Percentiles rank a stretch among this genome's conserved stretches.
Conservation (phyloP, 495 filamentous ascomycete species). For the Mytilinidion resinicola region DNA sequence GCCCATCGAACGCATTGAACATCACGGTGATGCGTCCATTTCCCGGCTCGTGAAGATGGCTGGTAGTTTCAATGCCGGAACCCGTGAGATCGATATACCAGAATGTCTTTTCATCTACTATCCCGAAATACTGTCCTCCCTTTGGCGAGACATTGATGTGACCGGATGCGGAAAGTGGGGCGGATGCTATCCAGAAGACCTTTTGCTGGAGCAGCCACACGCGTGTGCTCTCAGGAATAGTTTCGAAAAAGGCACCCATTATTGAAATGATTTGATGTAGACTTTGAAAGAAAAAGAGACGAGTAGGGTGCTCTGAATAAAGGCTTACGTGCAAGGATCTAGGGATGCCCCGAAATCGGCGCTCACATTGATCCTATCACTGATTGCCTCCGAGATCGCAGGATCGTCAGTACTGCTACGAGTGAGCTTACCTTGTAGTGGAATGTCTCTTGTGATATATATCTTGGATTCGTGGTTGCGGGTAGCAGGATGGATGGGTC, state of each 20-base stretch:
- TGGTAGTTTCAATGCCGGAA: slow-evolving; percentile 31
- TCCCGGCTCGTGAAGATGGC: slow-evolving; percentile 30
- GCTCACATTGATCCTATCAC: no score
- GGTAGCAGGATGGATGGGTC: no score
- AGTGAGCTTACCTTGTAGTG: no score
- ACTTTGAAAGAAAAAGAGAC: no score
- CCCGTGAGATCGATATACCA: slow-evolving; percentile 34
- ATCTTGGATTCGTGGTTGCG: no score
- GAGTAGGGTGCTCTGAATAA: no score
- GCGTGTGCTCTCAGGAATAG: slow-evolving; percentile 24
- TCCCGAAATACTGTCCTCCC: slow-evolving; percentile 32
- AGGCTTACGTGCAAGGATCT: no score
- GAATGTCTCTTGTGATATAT: no score
- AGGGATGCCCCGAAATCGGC: no score
- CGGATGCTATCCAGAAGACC: slow-evolving; percentile 31
- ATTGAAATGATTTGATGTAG: not conserved
- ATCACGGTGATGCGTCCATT: slow-evolving; percentile 33
- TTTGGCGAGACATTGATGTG: slow-evolving; percentile 37
- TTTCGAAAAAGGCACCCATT: slow-evolving; percentile 35
- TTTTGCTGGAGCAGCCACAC: slow-evolving; percentile 32
- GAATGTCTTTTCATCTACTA: slow-evolving; percentile 25
- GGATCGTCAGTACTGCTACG: no score
- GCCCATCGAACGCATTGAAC: slow-evolving; percentile 32
- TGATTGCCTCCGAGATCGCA: no score
- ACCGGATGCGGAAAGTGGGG: slow-evolving; percentile 26